Evolutionary conservation across 2,329 filamentous ascomycete species (phyloP), one percentile per base, ranked within the genome.

Genomic region (Fusarium subglutinans): DNA sequence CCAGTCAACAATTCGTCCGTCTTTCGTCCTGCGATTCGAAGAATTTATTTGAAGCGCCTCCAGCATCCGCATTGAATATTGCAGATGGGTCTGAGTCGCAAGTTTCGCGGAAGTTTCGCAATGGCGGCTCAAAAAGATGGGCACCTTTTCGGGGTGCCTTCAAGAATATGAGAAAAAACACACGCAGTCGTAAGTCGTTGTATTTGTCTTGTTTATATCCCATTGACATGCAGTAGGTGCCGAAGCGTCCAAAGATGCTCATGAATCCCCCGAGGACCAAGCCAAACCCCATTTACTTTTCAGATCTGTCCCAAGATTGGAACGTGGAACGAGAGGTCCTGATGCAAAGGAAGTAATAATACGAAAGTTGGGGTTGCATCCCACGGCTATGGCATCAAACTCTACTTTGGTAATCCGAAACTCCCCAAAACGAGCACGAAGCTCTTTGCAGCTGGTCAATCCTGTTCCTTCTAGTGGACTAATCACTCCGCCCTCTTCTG

Each of bases 71-170:
- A 26, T 50, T 61, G 8, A 53, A 57, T 5, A 70, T 56, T 13
- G 65, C 20, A 26, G 76, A 70, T 9, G 57, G 60, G 22, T 35
- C 68, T 17, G 55, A 57, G 14, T 64, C 55, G 11, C 62, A 66
- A 9, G 68, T 72, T 44, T 61, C 48, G 4, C 37, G 77, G 28
- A 82, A 76, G 55, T 63, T 78, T n/a, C 78, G 76, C 40, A 77
- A 74, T 26, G 76, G 74, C 12, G 76, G 79, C 40, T 79, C 81
- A 17, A 80, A 73, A 40, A 80, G 82, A 9, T 82, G 82, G 80
- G 80, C 79, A 12, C 82, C 83, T 41, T 79, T 83, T 30, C 78
- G 80, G 8, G 77, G 77, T 20, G 82, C 79, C 26, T 78, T 83
- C 59, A 81, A 73, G 47, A 81, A 77, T 5, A 79, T 83, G 30